Conservation (phyloP, 352 stramenopile genomes). For the Peronospora destructor region DNA sequence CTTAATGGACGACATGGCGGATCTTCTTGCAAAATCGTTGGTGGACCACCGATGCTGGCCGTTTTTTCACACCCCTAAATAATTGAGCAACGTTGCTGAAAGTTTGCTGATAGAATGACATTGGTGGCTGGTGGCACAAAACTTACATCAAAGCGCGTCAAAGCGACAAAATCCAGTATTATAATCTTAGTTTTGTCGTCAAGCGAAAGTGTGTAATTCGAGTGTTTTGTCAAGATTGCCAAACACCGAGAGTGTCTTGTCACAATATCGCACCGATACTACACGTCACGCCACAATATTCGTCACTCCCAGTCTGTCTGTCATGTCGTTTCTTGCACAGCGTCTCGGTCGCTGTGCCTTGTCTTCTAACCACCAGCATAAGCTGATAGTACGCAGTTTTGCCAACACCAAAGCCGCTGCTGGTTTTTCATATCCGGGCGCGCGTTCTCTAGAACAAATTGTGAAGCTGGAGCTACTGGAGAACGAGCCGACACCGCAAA, state of each 20-base stretch:
- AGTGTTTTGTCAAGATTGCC: too few species aligned
- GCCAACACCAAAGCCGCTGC: conserved; percentile 13
- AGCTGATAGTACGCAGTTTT: conserved; percentile 3
- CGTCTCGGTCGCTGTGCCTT: conserved; percentile 11
- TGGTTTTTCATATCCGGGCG: conserved; percentile 81
- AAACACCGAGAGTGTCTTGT: too few species aligned
- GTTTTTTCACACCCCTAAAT: too few species aligned
- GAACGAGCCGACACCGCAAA: conserved; percentile 49
- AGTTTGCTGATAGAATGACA: too few species aligned
- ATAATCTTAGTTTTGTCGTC: too few species aligned
- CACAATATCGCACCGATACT: neutral
- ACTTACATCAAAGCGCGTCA: too few species aligned
- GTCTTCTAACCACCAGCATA: conserved; percentile 3
- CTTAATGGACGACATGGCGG: neutral
- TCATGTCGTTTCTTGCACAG: neutral
- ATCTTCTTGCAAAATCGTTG: neutral
- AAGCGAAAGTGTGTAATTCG: too few species aligned
- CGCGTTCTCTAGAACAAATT: conserved; percentile 69
- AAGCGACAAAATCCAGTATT: too few species aligned
- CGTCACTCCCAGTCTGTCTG: neutral
- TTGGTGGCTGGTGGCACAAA: too few species aligned
- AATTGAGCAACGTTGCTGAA: too few species aligned
- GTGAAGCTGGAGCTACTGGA: conserved; percentile 80
- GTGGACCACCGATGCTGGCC: neutral
- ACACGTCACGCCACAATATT: neutral